Conservation (phyloP, 441 rosid species). For the Corymbia citriodora region DNA sequence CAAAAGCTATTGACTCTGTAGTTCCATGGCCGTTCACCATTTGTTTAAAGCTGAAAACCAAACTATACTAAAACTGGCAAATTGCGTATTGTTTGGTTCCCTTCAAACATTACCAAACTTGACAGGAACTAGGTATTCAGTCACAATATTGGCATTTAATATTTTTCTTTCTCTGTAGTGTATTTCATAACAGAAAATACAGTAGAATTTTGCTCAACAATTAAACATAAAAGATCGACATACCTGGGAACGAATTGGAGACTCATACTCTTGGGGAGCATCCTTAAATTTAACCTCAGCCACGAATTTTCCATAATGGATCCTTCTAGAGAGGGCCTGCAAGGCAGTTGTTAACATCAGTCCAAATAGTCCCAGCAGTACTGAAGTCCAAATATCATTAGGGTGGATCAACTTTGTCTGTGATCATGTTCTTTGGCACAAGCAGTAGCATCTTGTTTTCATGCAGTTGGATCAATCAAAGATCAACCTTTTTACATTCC, state of each 20-base stretch:
- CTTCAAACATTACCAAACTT: neutral
- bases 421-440: neutral
- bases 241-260: constrained; percentile 72
- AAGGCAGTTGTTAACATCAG: neutral
- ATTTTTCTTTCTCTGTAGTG: neutral
- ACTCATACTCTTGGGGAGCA: constrained; percentile 60
- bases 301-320: constrained; percentile 81
- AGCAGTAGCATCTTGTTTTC: neutral
- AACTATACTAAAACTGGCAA: neutral
- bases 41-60: neutral
- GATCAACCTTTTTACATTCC: neutral
- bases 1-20: neutral
- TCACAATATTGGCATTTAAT: neutral
- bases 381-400: neutral
- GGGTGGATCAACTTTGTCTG: neutral
- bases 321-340: constrained; percentile 83
- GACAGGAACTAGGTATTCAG: neutral
- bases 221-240: neutral
- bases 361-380: neutral
- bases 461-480: neutral
- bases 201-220: neutral
- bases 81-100: neutral
- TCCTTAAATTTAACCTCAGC: constrained; percentile 85
- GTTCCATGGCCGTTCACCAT: neutral
- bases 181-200: neutral